Percentiles rank a stretch among this genome's conserved stretches.
These are phyloP conservation scores for Fistulinella prunicolor DNA, from an alignment of 768 basidiomycete genomes.

Conservation along the genomic window DNA sequence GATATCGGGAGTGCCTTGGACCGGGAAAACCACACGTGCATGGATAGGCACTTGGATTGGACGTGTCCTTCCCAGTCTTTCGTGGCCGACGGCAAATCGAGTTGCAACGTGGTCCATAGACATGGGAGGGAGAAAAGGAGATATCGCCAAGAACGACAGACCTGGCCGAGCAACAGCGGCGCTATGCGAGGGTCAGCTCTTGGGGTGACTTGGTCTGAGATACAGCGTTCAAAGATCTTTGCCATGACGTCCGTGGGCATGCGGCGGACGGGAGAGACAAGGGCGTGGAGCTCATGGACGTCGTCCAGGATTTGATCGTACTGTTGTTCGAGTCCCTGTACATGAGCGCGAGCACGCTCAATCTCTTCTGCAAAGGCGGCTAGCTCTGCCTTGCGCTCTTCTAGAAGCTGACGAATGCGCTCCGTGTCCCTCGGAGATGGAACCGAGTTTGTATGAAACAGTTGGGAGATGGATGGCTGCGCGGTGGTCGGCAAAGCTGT, in stretches of 20 bases:
- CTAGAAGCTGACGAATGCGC: conserved; percentile 13
- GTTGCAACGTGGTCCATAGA: conserved; percentile 22
- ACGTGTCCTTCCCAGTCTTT: conserved; percentile 25
- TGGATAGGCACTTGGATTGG: conserved; percentile 25
- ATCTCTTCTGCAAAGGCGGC: conserved; percentile 17
- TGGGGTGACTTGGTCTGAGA: conserved; percentile 8
- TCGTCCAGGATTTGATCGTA: conserved; percentile 8
- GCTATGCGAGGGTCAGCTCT: conserved; percentile 12
- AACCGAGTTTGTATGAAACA: conserved; percentile 29
- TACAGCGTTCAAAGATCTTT: conserved; percentile 25
- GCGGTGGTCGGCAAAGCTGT: neutral
- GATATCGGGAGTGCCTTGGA: conserved; percentile 30
- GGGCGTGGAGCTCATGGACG: conserved; percentile 26
- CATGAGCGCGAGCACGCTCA: conserved; percentile 20
- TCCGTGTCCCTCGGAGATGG: conserved; percentile 24
- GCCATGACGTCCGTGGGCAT: conserved; percentile 31
- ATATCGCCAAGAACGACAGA: conserved; percentile 31
- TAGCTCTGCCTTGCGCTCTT: conserved; percentile 16
- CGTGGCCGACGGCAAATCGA: conserved; percentile 21
- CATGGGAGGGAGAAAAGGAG: conserved; percentile 29
- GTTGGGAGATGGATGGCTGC: conserved; percentile 25
- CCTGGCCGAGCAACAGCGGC: conserved; percentile 27
- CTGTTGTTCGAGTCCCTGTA: conserved; percentile 18
- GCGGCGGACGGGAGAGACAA: conserved; percentile 30
- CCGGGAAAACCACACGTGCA: conserved; percentile 31